These are phyloP conservation scores for Ceratobasidium sp. DNA, from an alignment of 1,284 basidiomycete genomes.

Conservation along the genomic window DNA sequence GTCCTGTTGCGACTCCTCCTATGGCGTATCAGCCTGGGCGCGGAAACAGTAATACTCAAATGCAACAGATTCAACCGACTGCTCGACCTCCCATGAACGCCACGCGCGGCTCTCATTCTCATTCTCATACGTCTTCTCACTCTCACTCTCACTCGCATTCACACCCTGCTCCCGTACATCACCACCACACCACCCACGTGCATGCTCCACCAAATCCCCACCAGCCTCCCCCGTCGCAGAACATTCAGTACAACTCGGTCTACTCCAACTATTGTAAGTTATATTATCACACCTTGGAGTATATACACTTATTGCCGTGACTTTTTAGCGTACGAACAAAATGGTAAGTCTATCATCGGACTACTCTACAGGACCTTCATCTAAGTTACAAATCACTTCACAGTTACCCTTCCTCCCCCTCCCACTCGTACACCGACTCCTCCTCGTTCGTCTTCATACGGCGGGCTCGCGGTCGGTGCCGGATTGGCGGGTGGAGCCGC, in stretches of 20 bases:
- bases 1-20: too few relatives aligned
- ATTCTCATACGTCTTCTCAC: too few relatives aligned
- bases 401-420: too few relatives aligned
- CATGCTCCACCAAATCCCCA: background rate
- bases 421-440: too few relatives aligned
- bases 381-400: background rate
- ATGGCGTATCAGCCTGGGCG: too few relatives aligned
- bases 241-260: background rate
- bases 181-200: slow-evolving; percentile 1
- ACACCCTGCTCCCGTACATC: too few relatives aligned
- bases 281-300: too few relatives aligned
- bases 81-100: too few relatives aligned
- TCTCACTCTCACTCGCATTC: background rate
- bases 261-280: background rate
- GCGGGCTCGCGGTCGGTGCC: slow-evolving; percentile 2
- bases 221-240: background rate
- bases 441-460: background rate
- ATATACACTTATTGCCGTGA: background rate
- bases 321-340: slow-evolving; percentile 5
- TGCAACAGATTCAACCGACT: too few relatives aligned
- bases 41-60: too few relatives aligned
- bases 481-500: slow-evolving; percentile 9
- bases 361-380: background rate
- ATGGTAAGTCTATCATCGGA: background rate
- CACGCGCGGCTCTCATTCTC: too few relatives aligned